phyloP scores from a whole-genome alignment of 2,329 filamentous ascomycete genomes.

The Sporothrix protearum region DNA sequence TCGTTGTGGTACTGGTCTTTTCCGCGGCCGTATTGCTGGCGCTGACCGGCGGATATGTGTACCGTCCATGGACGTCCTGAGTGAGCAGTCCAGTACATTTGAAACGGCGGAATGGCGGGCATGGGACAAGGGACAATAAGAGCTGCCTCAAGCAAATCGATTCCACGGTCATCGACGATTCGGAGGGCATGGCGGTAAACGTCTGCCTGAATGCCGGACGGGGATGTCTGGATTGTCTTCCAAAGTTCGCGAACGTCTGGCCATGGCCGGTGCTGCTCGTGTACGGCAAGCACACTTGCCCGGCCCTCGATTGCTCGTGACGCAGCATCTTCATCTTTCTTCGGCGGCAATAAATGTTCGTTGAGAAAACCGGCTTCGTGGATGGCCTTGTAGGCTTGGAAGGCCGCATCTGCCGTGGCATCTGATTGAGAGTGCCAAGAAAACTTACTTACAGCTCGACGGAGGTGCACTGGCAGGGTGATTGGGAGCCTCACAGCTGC shows the following conservation, averaged over 20 bases:
- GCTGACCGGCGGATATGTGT: constrained; percentile 29
- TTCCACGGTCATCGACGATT: constrained; percentile 37
- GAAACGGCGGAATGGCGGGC: constrained; percentile 38
- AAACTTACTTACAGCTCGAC: constrained; percentile 48
- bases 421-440: constrained; percentile 69
- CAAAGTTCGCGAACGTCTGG: constrained; percentile 42
- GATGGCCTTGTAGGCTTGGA: constrained; percentile 70
- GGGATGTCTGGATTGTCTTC: constrained; percentile 29
- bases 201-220: not conserved
- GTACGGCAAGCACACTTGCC: constrained; percentile 37
- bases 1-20: constrained; percentile 1
- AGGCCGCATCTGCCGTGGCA: constrained; percentile 77
- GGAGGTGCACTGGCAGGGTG: constrained; percentile 61
- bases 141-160: constrained; percentile 39
- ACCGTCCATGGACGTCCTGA: constrained; percentile 39
- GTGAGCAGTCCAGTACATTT: constrained; percentile 40
- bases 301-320: constrained; percentile 39
- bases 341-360: constrained; percentile 69
- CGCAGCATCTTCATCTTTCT: constrained; percentile 24
- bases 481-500: constrained; percentile 69
- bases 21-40: not conserved
- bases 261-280: constrained; percentile 48
- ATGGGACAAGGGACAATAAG: constrained; percentile 45
- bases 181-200: constrained; percentile 35
- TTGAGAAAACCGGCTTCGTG: constrained; percentile 70